A percentile compares a stretch with the other conserved stretches of the same genome.
Conservation (phyloP, 129 eudicot species). For the Helianthus tuberosus region DNA sequence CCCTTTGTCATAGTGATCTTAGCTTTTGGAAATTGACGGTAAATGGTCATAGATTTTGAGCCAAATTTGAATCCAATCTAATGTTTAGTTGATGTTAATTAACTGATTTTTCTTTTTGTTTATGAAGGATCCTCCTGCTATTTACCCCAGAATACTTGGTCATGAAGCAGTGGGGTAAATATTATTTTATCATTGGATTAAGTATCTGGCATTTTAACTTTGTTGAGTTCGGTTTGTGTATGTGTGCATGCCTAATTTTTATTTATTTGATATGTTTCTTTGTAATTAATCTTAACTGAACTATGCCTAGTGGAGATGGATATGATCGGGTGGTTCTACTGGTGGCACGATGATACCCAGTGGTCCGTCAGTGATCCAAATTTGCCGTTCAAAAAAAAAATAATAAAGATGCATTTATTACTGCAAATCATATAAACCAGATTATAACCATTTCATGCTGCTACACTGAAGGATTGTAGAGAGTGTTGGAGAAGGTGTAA, state of each 20-base stretch:
- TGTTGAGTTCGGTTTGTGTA: too few relatives aligned
- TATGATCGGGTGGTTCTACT: too few relatives aligned
- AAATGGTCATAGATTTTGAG: constrained; percentile 1
- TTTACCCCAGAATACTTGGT: constrained; percentile 78
- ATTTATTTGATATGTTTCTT: too few relatives aligned
- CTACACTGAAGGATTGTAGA: constrained; percentile 65
- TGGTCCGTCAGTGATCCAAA: too few relatives aligned
- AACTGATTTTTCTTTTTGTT: not conserved
- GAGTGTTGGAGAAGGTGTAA: constrained; percentile 79
- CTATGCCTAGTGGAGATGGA: too few relatives aligned
- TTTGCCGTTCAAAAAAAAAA: too few relatives aligned
- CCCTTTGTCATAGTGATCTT: constrained; percentile 57
- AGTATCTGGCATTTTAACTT: too few relatives aligned
- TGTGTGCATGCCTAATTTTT: too few relatives aligned
- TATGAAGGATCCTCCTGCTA: constrained; percentile 74
- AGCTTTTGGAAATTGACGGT: constrained; percentile 55
- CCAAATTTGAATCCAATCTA: constrained; percentile 37
- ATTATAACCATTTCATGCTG: constrained; percentile 23
- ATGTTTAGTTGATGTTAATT: constrained; percentile 7
- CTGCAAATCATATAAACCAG: not conserved
- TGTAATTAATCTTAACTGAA: too few relatives aligned
- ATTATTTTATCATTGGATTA: too few relatives aligned
- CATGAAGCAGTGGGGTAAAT: constrained; percentile 93
- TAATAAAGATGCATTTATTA: not conserved
- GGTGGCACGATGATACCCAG: too few relatives aligned